Evolutionary conservation across 2,329 filamentous ascomycete species (phyloP).

Genomic region (Parastagonospora avenae): DNA sequence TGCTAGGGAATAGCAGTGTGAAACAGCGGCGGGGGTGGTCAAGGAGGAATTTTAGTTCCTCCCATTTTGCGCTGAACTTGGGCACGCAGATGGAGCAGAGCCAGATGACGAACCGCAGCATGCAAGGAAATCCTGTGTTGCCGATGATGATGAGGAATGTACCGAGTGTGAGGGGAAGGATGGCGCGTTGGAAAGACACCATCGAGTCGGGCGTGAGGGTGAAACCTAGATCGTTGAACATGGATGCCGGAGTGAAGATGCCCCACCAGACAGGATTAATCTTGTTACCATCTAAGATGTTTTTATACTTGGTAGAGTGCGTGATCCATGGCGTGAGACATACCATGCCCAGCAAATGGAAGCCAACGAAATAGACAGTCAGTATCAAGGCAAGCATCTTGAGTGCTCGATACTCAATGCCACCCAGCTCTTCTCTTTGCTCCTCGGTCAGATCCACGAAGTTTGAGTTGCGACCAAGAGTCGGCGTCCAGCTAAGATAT

Average conservation of each 20-base stretch:
- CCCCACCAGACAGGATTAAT: constrained; percentile 84
- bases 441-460: constrained; percentile 88
- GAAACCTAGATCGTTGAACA: constrained; percentile 95
- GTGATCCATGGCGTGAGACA: constrained; percentile 82
- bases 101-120: constrained; percentile 95
- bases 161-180: constrained; percentile 76
- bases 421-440: constrained; percentile 91
- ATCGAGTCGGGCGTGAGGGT: constrained; percentile 93
- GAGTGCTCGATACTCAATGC: constrained; percentile 92
- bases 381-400: constrained; percentile 84
- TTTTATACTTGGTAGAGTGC: constrained; percentile 62
- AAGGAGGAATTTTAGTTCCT: constrained; percentile 87
- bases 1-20: constrained; percentile 87
- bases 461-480: constrained; percentile 88
- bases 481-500: constrained; percentile 93
- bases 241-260: constrained; percentile 83
- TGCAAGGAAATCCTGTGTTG: constrained; percentile 93
- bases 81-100: constrained; percentile 70
- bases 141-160: constrained; percentile 90
- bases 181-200: constrained; percentile 80
- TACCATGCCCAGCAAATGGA: constrained; percentile 76
- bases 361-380: constrained; percentile 78
- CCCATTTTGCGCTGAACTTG: constrained; percentile 73
- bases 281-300: constrained; percentile 64
- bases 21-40: constrained; percentile 97